Base-by-base conservation (phyloP, 805 yeast genomes). In the Diddensiella transvaalensis region DNA sequence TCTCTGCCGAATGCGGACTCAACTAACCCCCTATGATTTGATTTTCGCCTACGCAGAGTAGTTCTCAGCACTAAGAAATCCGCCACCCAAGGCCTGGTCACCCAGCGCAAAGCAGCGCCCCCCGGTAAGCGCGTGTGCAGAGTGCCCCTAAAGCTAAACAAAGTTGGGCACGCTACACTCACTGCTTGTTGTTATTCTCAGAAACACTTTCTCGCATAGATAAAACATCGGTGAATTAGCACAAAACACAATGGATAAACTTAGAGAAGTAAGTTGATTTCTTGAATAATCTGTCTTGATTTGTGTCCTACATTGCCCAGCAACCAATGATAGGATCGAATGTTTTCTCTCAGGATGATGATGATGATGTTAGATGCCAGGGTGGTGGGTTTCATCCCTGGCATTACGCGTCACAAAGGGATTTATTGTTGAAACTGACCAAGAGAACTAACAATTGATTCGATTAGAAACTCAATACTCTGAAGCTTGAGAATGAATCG, bases 401-500 rank as follows among this genome's bases (percentile, higher is more conserved):
- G n/a, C n/a, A n/a, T n/a, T n/a, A n/a, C n/a, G n/a, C n/a, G n/a
- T n/a, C n/a, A n/a, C n/a, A n/a, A n/a, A n/a, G n/a, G n/a, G n/a
- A n/a, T n/a, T n/a, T n/a, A n/a, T n/a, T n/a, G n/a, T n/a, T n/a
- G n/a, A 8, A 26, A 13, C 8, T 26, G 32, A 26, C 15, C 8
- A 35, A 10, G 15, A n/a, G 8, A 17, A 35, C 38, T 35, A 35
- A 35, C 38, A 22, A 44, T 38, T 26, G 32, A 23, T 15, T n/a
- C 17, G 21, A 26, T 23, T 56, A 87, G 95, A 89, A 88, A 80
- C 76, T 89, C 74, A 83, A 75, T 77, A 82, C 82, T 72, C 82
- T 93, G 70, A 90, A 91, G 74, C 76, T 87, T 63, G 98, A 93
- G 68, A 91, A 96, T 59, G 99, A 93, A 75, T 76, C 84, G 62